These are phyloP conservation scores for Euryodendron excelsum DNA, from an alignment of 148 eudicot genomes.

Conservation along the genomic window DNA sequence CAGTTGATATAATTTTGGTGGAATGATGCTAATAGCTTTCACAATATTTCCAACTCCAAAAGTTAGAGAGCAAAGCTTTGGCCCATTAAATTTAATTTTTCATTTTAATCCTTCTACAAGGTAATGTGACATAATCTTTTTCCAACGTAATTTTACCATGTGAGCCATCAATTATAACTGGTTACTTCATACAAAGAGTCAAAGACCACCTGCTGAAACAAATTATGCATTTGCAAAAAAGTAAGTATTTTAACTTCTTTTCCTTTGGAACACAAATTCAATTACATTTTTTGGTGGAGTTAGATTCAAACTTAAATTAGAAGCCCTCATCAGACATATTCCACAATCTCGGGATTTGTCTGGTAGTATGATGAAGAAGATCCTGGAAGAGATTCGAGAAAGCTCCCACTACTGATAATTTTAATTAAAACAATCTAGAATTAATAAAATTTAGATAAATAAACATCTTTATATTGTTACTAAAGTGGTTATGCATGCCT, in stretches of 20 bases:
- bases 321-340: not conserved
- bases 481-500: not conserved
- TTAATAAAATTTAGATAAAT: not conserved
- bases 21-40: not conserved
- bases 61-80: too few species aligned
- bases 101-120: too few species aligned
- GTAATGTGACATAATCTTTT: not conserved
- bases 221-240: not conserved
- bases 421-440: not conserved
- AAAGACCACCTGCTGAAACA: not conserved
- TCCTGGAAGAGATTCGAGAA: not conserved
- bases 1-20: not conserved
- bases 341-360: not conserved
- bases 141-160: not conserved
- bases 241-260: not conserved
- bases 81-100: too few species aligned
- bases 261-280: not conserved
- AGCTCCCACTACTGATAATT: not conserved
- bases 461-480: not conserved
- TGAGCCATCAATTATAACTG: not conserved
- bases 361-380: not conserved
- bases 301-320: not conserved
- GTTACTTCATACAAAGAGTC: not conserved
- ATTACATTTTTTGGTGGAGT: too few species aligned
- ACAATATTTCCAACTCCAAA: not conserved